Evolutionary conservation across 768 basidiomycete genomes (phyloP), one percentile per base, ranked within the genome.

Genomic region (Trametes sanguinea): DNA sequence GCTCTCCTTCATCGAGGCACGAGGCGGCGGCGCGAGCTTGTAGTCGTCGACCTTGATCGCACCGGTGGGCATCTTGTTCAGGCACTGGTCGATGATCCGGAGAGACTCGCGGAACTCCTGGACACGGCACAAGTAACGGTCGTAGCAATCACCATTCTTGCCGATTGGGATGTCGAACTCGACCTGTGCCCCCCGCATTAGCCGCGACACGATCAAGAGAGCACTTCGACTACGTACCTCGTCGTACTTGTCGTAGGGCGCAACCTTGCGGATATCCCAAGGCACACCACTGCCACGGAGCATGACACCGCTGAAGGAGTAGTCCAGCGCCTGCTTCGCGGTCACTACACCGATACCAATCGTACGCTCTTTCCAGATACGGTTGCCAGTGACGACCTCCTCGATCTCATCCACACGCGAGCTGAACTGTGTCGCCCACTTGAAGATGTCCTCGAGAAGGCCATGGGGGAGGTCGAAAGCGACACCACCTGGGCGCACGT

Each of bases 161-260:
- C 96, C 96, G 35, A 98, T 87, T n/a, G 96, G 96, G 53, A 99
- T 78, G 65, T 98, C 95, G 70, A 98, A 98, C 69, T 98, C 96
- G 68, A 98, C 95, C 89, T 92, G 17, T 30, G 46, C 45, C 27
- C 6, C 33, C 39, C n/a, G 35, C 39, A 46, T 14, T 5, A 11
- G 47, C 42, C 14, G 56, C n/a, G 3, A 10, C 29, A 22, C 40
- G 13, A 43, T 14, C 27, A 29, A 42, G 27, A 16, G 32, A 43
- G 35, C n/a, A 46, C 42, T 33, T 11, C 22, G 35, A 8, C 3
- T 30, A 62, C 79, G 60, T 65, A 88, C 90, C 84, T 98, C 88
- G 65, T 90, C 91, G 72, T 99, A 99, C 74, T 94, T 94, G 73
- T 99, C 96, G 71, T 99, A 99, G 33, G 97, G 95, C 16, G 83